These are phyloP conservation scores for Wickerhamiella galacta DNA, from an alignment of 805 yeast genomes.

Conservation along the genomic window DNA sequence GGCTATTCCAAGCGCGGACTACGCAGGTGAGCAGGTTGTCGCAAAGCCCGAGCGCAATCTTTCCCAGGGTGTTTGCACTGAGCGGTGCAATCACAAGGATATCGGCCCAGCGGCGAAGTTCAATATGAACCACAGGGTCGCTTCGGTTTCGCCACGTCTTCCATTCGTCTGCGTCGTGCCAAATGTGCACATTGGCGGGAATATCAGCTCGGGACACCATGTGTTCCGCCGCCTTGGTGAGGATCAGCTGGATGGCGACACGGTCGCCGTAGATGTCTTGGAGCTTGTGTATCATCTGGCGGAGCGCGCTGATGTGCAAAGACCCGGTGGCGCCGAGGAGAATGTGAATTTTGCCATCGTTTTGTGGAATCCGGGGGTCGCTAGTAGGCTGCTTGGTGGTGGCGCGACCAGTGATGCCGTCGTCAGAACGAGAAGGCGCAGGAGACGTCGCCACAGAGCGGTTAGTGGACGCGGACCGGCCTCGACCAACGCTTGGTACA, in stretches of 20 bases:
- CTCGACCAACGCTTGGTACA: background rate
- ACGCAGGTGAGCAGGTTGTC: conserved; percentile 84
- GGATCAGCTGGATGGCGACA: conserved; percentile 68
- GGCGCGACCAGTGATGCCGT: conserved; percentile 8
- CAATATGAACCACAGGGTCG: conserved; percentile 91
- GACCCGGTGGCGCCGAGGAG: conserved; percentile 81
- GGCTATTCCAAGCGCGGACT: conserved; percentile 88
- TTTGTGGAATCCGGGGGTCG: conserved; percentile 54
- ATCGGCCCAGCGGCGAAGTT: conserved; percentile 93
- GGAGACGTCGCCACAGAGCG: background rate
- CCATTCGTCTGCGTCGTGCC: conserved; percentile 97
- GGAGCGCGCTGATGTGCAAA: conserved; percentile 67
- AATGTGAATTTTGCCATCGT: conserved; percentile 78
- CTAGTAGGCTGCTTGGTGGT: conserved; percentile 17
- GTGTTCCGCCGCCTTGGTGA: conserved; percentile 74
- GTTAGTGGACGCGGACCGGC: background rate
- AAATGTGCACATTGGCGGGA: conserved; percentile 58
- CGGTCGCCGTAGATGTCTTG: conserved; percentile 67
- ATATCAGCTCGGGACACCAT: conserved; percentile 42
- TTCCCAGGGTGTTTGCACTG: conserved; percentile 82
- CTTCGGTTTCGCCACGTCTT: conserved; percentile 59
- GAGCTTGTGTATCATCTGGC: conserved; percentile 59
- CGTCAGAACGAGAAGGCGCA: background rate
- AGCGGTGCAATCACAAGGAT: conserved; percentile 84
- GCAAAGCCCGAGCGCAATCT: conserved; percentile 78